A percentile compares a stretch with the other conserved stretches of the same genome.
Evolutionary conservation across 2,329 filamentous ascomycete species (phyloP).

Genomic region (Pyrenochaeta sp.): DNA sequence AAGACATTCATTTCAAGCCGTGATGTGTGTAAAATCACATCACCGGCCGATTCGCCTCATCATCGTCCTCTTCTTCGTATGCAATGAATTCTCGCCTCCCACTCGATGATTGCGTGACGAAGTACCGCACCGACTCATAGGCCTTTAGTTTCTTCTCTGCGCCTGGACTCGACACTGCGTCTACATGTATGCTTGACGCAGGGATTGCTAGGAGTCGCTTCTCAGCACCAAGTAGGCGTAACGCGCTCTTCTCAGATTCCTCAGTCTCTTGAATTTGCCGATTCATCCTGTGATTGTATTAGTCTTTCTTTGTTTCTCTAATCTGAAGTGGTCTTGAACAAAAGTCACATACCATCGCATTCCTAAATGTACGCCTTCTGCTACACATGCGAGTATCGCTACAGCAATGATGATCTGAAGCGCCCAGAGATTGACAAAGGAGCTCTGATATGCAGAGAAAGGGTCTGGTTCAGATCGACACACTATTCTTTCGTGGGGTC

Average conservation of each 20-base stretch:
- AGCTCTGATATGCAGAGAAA: slow-evolving; percentile 30
- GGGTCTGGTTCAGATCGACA: slow-evolving; percentile 30
- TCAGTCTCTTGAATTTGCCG: background rate
- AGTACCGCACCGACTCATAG: slow-evolving; percentile 28
- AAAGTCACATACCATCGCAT: slow-evolving; percentile 26
- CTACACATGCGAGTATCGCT: slow-evolving; percentile 36
- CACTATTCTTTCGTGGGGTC: slow-evolving; percentile 24
- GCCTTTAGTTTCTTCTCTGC: slow-evolving; percentile 37
- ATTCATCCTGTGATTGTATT: slow-evolving; percentile 6
- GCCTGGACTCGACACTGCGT: slow-evolving; percentile 27
- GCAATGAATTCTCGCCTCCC: slow-evolving; percentile 33
- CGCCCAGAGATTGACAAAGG: slow-evolving; percentile 32
- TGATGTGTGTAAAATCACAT: slow-evolving; percentile 33
- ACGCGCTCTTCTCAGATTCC: slow-evolving; percentile 2
- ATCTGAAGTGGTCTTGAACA: background rate
- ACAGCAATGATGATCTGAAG: slow-evolving; percentile 39
- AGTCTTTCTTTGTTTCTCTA: background rate
- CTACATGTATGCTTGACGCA: background rate
- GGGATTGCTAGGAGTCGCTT: slow-evolving; percentile 31
- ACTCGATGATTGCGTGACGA: slow-evolving; percentile 21
- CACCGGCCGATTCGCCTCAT: slow-evolving; percentile 43
- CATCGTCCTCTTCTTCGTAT: slow-evolving; percentile 43
- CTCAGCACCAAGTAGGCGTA: slow-evolving; percentile 33
- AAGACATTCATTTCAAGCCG: slow-evolving; percentile 8
- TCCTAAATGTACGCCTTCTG: slow-evolving; percentile 32